Evolutionary conservation across 2,329 filamentous ascomycete species (phyloP).

Genomic region (Magnaporthiopsis poae): DNA sequence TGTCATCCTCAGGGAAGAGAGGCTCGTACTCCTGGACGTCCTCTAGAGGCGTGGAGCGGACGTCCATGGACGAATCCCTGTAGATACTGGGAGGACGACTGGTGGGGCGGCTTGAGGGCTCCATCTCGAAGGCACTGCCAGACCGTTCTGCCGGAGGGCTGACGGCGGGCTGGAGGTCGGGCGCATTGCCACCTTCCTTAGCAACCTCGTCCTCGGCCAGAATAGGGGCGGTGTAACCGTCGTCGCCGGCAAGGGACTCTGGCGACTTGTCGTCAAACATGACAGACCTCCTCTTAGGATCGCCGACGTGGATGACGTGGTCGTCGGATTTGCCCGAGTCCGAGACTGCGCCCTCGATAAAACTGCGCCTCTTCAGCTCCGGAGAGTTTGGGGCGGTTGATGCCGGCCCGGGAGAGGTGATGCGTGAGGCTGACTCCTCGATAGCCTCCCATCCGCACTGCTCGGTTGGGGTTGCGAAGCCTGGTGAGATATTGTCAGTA

Average conservation of each 20-base stretch:
- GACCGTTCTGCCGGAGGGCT: slow-evolving; percentile 60
- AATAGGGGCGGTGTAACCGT: slow-evolving; percentile 66
- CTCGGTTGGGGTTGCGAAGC: slow-evolving; percentile 72
- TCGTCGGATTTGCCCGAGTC: slow-evolving; percentile 36
- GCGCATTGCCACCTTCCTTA: slow-evolving; percentile 54
- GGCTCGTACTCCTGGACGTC: slow-evolving; percentile 93
- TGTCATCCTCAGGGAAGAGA: slow-evolving; percentile 71
- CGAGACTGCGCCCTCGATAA: slow-evolving; percentile 18
- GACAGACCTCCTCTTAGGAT: slow-evolving; percentile 39
- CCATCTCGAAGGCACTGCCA: slow-evolving; percentile 46
- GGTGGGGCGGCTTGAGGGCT: slow-evolving; percentile 18
- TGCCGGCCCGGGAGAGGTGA: slow-evolving; percentile 55
- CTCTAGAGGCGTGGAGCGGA: slow-evolving; percentile 62
- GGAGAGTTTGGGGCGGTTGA: slow-evolving; percentile 31
- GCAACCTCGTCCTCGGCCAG: slow-evolving; percentile 78
- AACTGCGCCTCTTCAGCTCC: slow-evolving; percentile 20
- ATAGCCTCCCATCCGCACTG: slow-evolving; percentile 81
- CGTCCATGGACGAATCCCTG: slow-evolving; percentile 40
- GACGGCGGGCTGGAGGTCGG: slow-evolving; percentile 68
- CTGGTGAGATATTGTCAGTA: slow-evolving; percentile 25
- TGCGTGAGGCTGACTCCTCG: slow-evolving; percentile 72
- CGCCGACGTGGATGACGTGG: slow-evolving; percentile 68
- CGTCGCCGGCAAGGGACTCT: slow-evolving; percentile 33
- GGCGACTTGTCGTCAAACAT: slow-evolving; percentile 33
- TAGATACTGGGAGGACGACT: slow-evolving; percentile 48